Percentiles rank a stretch among this genome's conserved stretches.
Evolutionary conservation across 495 filamentous ascomycete species (phyloP).

Genomic region (Podospora fimiseda): DNA sequence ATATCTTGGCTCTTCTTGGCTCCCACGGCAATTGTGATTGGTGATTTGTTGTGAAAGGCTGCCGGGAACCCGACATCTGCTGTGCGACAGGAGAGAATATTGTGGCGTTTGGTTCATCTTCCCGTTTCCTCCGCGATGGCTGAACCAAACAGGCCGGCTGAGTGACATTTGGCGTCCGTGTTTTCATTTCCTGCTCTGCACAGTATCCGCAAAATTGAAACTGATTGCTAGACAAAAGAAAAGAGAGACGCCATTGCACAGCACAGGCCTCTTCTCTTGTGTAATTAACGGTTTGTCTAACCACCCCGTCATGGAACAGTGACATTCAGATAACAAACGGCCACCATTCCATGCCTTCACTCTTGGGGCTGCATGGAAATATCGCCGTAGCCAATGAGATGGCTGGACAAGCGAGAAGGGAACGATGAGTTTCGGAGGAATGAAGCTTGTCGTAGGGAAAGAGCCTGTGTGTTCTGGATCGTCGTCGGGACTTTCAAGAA

Average conservation of each 20-base stretch:
- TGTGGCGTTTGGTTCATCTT: constrained; percentile 11
- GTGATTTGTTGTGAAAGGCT: not conserved
- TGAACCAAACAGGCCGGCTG: not conserved
- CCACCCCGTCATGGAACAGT: constrained; percentile 9
- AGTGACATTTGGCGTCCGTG: not conserved
- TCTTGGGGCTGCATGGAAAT: constrained; percentile 1
- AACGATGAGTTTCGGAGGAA: not conserved
- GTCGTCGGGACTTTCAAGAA: not conserved
- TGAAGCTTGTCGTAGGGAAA: not conserved
- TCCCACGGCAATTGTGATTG: constrained; percentile 22
- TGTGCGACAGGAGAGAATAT: not conserved
- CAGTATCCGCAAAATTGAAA: too few species aligned
- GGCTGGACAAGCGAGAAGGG: constrained; percentile 10
- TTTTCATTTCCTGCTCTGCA: not conserved
- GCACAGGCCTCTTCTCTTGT: too few species aligned
- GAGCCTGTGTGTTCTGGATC: not conserved
- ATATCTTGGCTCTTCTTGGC: not conserved
- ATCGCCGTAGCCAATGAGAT: constrained; percentile 12
- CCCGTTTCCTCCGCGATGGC: constrained; percentile 5
- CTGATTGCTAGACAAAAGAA: not conserved
- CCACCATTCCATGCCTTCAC: not conserved
- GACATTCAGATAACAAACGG: constrained; percentile 6
- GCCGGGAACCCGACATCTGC: constrained; percentile 11
- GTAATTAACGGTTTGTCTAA: too few species aligned
- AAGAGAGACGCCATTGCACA: not conserved